phyloP scores from a whole-genome alignment of 805 yeast species.

The Starmerella apis region DNA sequence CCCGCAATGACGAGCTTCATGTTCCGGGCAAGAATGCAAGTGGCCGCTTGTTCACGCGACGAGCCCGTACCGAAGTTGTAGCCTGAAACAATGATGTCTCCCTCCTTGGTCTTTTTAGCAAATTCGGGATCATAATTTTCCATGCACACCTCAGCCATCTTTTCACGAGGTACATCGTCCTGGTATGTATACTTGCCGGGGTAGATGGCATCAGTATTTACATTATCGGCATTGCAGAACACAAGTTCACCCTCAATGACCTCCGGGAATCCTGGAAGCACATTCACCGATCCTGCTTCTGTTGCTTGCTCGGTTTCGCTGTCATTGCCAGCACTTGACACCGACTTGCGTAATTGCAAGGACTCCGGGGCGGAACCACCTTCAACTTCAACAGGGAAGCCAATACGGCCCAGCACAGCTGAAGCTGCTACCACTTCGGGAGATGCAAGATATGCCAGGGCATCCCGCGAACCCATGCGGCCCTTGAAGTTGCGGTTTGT shows the following conservation, averaged over 20 bases:
- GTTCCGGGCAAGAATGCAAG: constrained; percentile 91
- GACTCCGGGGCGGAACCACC: constrained; percentile 46
- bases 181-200: constrained; percentile 99
- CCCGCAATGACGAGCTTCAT: constrained; percentile 91
- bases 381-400: constrained; percentile 74
- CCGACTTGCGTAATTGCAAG: constrained; percentile 38
- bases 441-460: constrained; percentile 88
- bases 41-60: constrained; percentile 98
- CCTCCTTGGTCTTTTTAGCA: constrained; percentile 64
- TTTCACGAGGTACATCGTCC: constrained; percentile 87
- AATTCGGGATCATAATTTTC: constrained; percentile 94
- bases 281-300: constrained; percentile 40
- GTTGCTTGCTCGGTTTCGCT: constrained; percentile 1
- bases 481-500: constrained; percentile 98
- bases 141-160: constrained; percentile 99
- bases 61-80: constrained; percentile 98
- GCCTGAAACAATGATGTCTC: constrained; percentile 86
- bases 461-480: constrained; percentile 97
- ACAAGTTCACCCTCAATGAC: constrained; percentile 83
- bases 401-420: constrained; percentile 90
- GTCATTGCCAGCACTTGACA: constrained; percentile 30
- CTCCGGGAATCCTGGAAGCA: constrained; percentile 84
- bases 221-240: constrained; percentile 83
- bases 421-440: constrained; percentile 99
- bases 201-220: constrained; percentile 96